Evolutionary conservation across 164 flowering plant genomes (phyloP).

Genomic region (Hamamelis virginiana): DNA sequence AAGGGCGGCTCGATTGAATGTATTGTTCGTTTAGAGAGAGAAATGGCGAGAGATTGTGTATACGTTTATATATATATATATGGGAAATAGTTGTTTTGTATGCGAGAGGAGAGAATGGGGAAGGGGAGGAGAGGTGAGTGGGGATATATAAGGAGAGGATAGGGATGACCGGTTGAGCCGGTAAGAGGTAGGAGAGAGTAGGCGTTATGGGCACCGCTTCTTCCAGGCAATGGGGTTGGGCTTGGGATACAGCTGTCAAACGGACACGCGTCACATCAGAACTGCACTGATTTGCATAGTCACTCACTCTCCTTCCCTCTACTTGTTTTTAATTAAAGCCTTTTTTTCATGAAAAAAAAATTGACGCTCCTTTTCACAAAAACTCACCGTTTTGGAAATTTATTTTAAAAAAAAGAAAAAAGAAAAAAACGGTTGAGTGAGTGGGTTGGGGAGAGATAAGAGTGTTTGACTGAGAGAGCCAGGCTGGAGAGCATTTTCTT

Average conservation of each 20-base stretch:
- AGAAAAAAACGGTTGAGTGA: slow-evolving; percentile 32
- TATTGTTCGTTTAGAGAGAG: not conserved
- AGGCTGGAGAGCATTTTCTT: slow-evolving; percentile 39
- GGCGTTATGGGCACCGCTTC: slow-evolving; percentile 42
- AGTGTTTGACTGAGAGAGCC: slow-evolving; percentile 34
- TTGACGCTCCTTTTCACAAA: too few species aligned
- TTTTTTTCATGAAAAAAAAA: too few species aligned
- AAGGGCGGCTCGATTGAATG: too few species aligned
- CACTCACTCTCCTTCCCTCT: slow-evolving; percentile 8
- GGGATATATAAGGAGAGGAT: slow-evolving; percentile 9
- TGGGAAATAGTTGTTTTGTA: not conserved
- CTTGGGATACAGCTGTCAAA: slow-evolving; percentile 57
- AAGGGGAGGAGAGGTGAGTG: not conserved
- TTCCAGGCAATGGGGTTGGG: slow-evolving; percentile 41
- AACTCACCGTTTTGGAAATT: slow-evolving; percentile 17
- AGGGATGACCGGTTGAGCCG: slow-evolving; percentile 35
- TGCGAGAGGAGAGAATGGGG: not conserved
- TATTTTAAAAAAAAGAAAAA: not conserved
- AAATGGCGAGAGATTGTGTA: not conserved
- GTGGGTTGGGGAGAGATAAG: slow-evolving; percentile 8
- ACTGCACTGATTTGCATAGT: slow-evolving; percentile 32
- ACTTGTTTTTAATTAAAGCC: not conserved
- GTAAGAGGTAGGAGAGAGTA: slow-evolving; percentile 3
- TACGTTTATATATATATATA: too few species aligned
- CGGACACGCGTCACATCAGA: slow-evolving; percentile 55